Base-by-base conservation (phyloP, 331 rosid species). In the Malus hybrid region DNA sequence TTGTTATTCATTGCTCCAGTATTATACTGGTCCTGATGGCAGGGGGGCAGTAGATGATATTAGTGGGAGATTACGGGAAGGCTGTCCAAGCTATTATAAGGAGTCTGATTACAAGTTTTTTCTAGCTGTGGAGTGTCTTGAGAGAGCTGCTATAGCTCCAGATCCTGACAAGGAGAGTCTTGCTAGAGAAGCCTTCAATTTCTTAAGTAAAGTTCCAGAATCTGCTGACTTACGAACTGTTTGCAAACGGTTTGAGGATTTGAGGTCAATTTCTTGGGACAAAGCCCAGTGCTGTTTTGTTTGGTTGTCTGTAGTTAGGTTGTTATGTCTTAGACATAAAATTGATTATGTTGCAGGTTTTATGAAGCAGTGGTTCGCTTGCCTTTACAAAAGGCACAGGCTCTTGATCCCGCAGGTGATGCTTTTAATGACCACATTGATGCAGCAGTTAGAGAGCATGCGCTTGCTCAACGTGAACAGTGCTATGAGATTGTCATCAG, bases 341-440 rank as follows among this genome's bases (percentile, higher is more conserved):
- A 39, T 39, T 31, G 73, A 66, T 52, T 69, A 42, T 5, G 31
- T 77, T 90, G 84, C 93, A 92, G 98, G 86, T 95, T 90, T 86
- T 95, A 95, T 83, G 99, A 95, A 85, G 98, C 98, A n/a, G 99
- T 95, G 56, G 98, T 95, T 78, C 90, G 86, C 74, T 86, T 95
- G 76, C 96, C 99, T 79, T 89, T 95, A 76, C 99, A 95, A 82
- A 95, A 95, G 89, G 98, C 97, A 71, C 97, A 92, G 81, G 90
- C 97, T 82, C 87, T 92, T 73, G 99, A 95, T 73, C 97, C 97
- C 6, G 88, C 90, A 16, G 93, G 96, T 54, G 96, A 92, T 86
- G 99, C 98, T 72, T 85, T 81, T 56, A 92, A 89, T 83, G 97
- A 92, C 77, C 96, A 92, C 83, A 86, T 90, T 80, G 97, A 95